phyloP scores from a whole-genome alignment of 441 rosid species.

The Populus trichocarpa region DNA sequence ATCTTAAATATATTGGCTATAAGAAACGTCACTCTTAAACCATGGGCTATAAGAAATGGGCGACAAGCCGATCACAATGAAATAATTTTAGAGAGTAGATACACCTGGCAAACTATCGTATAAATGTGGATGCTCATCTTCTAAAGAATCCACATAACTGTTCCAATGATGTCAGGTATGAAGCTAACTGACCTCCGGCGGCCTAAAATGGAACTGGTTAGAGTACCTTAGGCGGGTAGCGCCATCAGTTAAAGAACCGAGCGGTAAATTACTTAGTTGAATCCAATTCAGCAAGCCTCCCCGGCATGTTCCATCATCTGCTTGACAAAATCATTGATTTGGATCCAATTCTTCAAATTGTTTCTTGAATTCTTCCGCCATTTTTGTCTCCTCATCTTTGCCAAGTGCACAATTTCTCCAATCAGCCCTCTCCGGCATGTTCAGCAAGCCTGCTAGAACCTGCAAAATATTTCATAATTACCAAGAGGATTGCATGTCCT shows the following conservation, averaged over 20 bases:
- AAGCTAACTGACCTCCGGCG: neutral
- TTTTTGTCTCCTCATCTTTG: conserved; percentile 68
- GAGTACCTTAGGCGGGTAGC: conserved; percentile 13
- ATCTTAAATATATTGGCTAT: too few species aligned
- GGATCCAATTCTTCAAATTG: conserved; percentile 65
- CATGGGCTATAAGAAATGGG: too few species aligned
- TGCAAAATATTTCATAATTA: conserved; percentile 27
- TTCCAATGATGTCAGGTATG: neutral
- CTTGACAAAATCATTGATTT: conserved; percentile 20
- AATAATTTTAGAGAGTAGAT: neutral
- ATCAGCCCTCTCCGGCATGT: conserved; percentile 77
- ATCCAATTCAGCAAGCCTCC: neutral
- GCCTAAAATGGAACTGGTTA: neutral
- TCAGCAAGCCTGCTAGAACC: conserved; percentile 87
- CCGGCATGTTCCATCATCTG: neutral
- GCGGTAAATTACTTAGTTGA: neutral
- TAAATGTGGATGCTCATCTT: neutral
- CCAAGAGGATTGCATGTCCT: neutral
- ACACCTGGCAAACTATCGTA: too few species aligned
- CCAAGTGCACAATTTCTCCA: conserved; percentile 71
- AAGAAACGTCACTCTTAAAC: too few species aligned
- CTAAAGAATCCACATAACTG: neutral
- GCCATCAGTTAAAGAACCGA: neutral
- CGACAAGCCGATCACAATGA: neutral
- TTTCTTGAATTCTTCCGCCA: conserved; percentile 62